These are phyloP conservation scores for Xylaria digitata DNA, from an alignment of 2,329 filamentous ascomycete species.

Conservation along the genomic window DNA sequence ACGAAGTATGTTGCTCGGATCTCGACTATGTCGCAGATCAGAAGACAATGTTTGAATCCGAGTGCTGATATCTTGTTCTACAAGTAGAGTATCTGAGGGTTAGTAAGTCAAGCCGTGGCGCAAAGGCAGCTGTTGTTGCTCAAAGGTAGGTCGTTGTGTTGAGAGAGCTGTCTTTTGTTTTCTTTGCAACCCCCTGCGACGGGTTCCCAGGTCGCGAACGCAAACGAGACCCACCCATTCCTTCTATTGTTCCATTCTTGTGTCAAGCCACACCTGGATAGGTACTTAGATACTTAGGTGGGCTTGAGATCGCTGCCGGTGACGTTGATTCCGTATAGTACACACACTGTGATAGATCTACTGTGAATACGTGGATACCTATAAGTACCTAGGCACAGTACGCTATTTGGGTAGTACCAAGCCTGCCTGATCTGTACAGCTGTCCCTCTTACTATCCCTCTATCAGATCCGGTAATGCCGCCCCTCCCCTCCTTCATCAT, in stretches of 20 bases:
- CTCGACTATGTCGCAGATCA: constrained; percentile 6
- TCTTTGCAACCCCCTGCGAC: constrained; percentile 27
- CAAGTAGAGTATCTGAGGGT: constrained; percentile 39
- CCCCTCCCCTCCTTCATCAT: not conserved
- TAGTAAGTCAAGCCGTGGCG: constrained; percentile 37
- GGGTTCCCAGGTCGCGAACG: constrained; percentile 33
- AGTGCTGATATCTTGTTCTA: not conserved
- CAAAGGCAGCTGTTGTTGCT: constrained; percentile 36
- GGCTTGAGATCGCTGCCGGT: too few relatives aligned
- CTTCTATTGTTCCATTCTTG: not conserved
- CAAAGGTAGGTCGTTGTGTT: constrained; percentile 12
- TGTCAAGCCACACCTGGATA: not conserved
- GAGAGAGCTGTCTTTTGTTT: constrained; percentile 27
- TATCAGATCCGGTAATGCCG: constrained; percentile 15
- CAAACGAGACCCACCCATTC: constrained; percentile 12
- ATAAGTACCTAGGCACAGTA: too few relatives aligned
- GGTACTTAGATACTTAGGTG: too few relatives aligned
- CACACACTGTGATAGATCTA: too few relatives aligned
- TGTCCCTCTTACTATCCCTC: not conserved
- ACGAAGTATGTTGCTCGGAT: not conserved
- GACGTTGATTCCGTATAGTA: too few relatives aligned
- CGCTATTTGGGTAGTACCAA: not conserved
- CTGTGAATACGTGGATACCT: too few relatives aligned
- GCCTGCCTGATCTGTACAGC: not conserved
- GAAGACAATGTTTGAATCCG: not conserved